A percentile compares a stretch with the other conserved stretches of the same genome.
Conservation (phyloP, 2,329 filamentous ascomycete species). For the Fusarium verrucosum region DNA sequence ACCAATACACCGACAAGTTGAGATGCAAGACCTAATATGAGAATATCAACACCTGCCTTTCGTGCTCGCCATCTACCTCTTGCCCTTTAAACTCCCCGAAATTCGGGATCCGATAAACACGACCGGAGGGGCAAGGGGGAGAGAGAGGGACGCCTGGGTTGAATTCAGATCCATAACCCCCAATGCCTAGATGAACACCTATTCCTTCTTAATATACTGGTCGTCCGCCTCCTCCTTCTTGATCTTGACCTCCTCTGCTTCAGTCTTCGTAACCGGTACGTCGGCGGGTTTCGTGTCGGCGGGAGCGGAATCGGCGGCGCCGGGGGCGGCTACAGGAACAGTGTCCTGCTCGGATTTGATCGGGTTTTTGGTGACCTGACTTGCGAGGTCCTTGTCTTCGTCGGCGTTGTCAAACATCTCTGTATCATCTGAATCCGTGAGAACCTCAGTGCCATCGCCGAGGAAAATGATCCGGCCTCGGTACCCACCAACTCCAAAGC, state of each 20-base stretch:
- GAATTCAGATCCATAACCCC: constrained; percentile 31
- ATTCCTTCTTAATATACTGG: constrained; percentile 51
- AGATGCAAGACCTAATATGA: constrained; percentile 44
- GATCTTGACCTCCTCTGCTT: constrained; percentile 40
- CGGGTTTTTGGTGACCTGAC: constrained; percentile 76
- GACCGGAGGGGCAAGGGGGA: constrained; percentile 26
- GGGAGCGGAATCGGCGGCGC: constrained; percentile 35
- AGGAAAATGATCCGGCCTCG: constrained; percentile 92
- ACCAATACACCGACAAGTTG: constrained; percentile 43
- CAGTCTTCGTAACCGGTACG: constrained; percentile 32
- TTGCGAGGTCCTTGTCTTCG: constrained; percentile 86
- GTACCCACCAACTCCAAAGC: constrained; percentile 74
- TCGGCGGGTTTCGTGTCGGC: constrained; percentile 42
- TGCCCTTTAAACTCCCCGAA: constrained; percentile 18
- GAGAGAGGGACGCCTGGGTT: constrained; percentile 4
- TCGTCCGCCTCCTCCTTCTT: constrained; percentile 38
- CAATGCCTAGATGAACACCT: constrained; percentile 44
- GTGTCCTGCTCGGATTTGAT: constrained; percentile 42
- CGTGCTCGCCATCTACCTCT: constrained; percentile 20
- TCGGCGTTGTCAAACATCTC: constrained; percentile 92
- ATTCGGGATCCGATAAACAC: constrained; percentile 34
- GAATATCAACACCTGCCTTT: constrained; percentile 41
- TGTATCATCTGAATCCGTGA: constrained; percentile 86
- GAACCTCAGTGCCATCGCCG: constrained; percentile 92
- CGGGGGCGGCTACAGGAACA: constrained; percentile 37